Evolutionary conservation across 192 early-diverging fungal genomes (phyloP).

Genomic region (Coemansia umbellata): DNA sequence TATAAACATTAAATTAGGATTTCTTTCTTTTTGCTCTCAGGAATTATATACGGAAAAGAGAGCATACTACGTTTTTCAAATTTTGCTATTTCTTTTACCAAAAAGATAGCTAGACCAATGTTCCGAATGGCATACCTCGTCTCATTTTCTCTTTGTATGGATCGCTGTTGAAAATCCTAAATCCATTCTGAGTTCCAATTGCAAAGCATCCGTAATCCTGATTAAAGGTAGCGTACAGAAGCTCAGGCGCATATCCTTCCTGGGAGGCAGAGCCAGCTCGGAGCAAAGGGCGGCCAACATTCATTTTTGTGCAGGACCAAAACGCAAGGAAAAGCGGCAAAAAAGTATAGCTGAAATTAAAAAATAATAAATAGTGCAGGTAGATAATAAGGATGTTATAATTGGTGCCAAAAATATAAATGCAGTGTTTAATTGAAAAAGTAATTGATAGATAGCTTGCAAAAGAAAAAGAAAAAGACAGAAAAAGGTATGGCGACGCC

Average conservation of each 20-base stretch:
- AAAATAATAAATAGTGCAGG: neutral
- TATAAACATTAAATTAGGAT: no score
- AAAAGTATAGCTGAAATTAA: neutral
- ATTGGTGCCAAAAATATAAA: no score
- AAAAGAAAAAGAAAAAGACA: no score
- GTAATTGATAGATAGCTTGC: no score
- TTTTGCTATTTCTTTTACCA: no score
- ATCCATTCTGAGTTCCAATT: slow-evolving; percentile 74
- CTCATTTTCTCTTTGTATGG: slow-evolving; percentile 80
- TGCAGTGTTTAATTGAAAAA: no score
- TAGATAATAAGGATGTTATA: neutral
- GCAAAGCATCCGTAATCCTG: slow-evolving; percentile 84
- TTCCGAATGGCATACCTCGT: slow-evolving; percentile 48
- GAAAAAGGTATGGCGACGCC: no score
- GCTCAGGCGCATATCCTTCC: slow-evolving; percentile 45
- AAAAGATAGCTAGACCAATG: no score
- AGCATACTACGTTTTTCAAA: no score
- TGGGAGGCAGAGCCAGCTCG: slow-evolving; percentile 29
- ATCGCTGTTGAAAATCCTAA: slow-evolving; percentile 81
- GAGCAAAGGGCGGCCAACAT: slow-evolving; percentile 42
- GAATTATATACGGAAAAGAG: no score
- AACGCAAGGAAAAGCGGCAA: neutral
- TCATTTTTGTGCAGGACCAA: slow-evolving; percentile 31
- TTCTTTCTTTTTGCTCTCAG: no score
- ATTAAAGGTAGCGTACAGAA: slow-evolving; percentile 79